Conservation (phyloP, 805 yeast species). For the Lipomyces yamanashiensis region DNA sequence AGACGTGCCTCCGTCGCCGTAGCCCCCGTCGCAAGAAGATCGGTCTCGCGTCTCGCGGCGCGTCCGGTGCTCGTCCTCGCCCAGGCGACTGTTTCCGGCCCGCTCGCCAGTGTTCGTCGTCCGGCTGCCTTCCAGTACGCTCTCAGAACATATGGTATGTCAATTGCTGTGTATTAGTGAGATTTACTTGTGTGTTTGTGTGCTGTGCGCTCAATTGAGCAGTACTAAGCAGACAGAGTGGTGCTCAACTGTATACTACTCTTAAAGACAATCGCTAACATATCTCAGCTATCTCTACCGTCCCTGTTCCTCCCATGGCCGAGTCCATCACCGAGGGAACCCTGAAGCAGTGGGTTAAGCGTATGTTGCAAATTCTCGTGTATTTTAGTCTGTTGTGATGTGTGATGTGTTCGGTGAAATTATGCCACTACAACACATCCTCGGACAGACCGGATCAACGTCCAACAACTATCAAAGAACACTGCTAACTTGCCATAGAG, state of each 20-base stretch:
- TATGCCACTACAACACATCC: neutral
- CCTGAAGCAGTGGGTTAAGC: constrained; percentile 58
- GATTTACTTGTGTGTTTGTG: neutral
- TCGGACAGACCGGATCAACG: neutral
- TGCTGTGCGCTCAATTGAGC: neutral
- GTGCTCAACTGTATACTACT: neutral
- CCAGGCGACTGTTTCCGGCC: neutral
- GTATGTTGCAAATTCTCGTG: constrained; percentile 16
- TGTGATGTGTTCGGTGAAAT: neutral
- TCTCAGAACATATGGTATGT: constrained; percentile 31
- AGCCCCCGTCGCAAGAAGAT: neutral
- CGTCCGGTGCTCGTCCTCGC: neutral
- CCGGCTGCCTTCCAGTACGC: constrained; percentile 18
- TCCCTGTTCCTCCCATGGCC: constrained; percentile 98
- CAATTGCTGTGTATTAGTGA: neutral
- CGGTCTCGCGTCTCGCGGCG: constrained; percentile 1
- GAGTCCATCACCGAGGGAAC: constrained; percentile 98
- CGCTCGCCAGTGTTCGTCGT: neutral
- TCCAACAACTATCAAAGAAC: neutral
- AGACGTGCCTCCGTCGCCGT: constrained; percentile 3
- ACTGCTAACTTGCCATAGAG: constrained; percentile 48
- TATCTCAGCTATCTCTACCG: constrained; percentile 46
- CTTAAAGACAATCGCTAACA: neutral
- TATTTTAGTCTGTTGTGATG: neutral
- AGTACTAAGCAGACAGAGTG: neutral